Evolutionary conservation across 2,329 filamentous ascomycete genomes (phyloP).

Genomic region (Phaeosphaeriaceae sp.): DNA sequence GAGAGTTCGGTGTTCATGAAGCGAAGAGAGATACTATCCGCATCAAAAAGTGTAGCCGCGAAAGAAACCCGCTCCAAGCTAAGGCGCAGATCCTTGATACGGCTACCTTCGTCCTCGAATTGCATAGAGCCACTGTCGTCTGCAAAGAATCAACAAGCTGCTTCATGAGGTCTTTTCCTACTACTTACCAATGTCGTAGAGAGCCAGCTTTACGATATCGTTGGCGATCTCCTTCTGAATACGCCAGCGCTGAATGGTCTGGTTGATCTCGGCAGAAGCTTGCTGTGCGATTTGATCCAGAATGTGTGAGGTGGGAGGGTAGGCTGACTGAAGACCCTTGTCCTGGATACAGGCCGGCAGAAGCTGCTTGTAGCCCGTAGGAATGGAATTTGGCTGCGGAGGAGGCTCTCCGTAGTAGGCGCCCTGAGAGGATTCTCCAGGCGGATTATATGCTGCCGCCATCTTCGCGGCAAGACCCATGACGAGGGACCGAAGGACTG

Average conservation of each 20-base stretch:
- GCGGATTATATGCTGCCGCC: no score
- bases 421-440: no score
- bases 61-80: constrained; percentile 69
- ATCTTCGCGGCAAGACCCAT: no score
- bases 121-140: constrained; percentile 75
- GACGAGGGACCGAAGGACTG: no score
- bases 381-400: no score
- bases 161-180: not conserved
- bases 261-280: constrained; percentile 60
- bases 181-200: constrained; percentile 63
- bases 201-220: constrained; percentile 67
- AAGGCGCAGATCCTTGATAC: constrained; percentile 70
- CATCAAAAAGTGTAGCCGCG: constrained; percentile 72
- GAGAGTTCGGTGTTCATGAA: constrained; percentile 70
- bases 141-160: constrained; percentile 24
- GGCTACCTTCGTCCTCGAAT: constrained; percentile 71
- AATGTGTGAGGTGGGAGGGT: constrained; percentile 61
- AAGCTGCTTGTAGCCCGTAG: constrained; percentile 65
- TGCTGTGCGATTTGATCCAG: constrained; percentile 60
- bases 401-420: no score
- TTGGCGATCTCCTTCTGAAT: constrained; percentile 67
- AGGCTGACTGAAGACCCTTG: constrained; percentile 65
- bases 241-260: constrained; percentile 63
- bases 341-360: constrained; percentile 65
- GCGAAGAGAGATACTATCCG: constrained; percentile 71